Evolutionary conservation across 345 rosid genomes (phyloP).

Genomic region (Ceriops tagal): DNA sequence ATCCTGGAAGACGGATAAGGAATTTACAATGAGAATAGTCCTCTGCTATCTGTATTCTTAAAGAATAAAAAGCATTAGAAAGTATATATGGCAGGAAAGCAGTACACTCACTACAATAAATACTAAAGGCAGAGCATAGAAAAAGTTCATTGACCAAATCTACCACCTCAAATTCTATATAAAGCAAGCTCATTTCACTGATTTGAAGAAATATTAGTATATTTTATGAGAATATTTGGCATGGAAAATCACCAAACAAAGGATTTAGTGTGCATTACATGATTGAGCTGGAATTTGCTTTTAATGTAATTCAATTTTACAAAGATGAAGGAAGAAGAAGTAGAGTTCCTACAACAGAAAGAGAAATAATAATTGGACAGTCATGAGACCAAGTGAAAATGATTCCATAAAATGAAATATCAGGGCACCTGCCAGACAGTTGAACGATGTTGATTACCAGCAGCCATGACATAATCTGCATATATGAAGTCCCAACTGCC

Average conservation of each 20-base stretch:
- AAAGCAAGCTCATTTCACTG: not conserved
- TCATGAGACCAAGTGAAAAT: not conserved
- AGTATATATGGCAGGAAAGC: not conserved
- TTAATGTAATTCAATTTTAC: too few relatives aligned
- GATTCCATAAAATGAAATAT: not conserved
- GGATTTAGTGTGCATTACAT: not conserved
- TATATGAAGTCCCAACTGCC: slow-evolving; percentile 97
- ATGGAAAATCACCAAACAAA: not conserved
- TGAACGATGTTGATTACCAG: slow-evolving; percentile 88
- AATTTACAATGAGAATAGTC: slow-evolving; percentile 96
- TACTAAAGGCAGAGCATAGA: not conserved
- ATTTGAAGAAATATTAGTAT: not conserved
- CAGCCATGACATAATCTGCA: slow-evolving; percentile 97
- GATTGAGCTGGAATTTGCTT: not conserved
- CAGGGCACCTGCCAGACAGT: slow-evolving; percentile 87
- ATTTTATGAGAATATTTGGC: not conserved
- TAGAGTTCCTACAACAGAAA: not conserved
- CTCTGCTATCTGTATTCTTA: slow-evolving; percentile 74
- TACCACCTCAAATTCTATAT: slow-evolving; percentile 1
- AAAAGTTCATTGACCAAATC: not conserved
- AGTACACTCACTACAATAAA: slow-evolving; percentile 2
- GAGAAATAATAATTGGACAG: not conserved
- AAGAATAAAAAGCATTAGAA: slow-evolving; percentile 13
- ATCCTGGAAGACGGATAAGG: slow-evolving; percentile 95
- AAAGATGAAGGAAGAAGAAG: too few relatives aligned